These are phyloP conservation scores for Hortiboletus campestris DNA, from an alignment of 768 basidiomycete species.

Conservation along the genomic window DNA sequence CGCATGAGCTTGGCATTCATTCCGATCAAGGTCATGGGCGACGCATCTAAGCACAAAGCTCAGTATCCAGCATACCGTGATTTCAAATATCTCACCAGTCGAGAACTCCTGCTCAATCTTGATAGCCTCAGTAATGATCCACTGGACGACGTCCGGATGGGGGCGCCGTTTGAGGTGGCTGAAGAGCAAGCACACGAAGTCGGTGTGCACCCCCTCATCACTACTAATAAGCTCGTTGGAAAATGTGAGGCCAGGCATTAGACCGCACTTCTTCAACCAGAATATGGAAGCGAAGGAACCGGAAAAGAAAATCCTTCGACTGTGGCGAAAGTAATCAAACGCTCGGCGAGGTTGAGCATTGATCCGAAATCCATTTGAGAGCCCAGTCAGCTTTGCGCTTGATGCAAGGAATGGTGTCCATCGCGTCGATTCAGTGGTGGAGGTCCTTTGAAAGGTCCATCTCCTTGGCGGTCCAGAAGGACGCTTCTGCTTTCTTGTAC, in stretches of 20 bases:
- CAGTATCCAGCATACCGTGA: background rate
- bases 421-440: conserved; percentile 89
- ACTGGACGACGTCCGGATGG: conserved; percentile 69
- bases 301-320: too few relatives aligned
- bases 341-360: too few relatives aligned
- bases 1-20: conserved; percentile 92
- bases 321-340: conserved; percentile 28
- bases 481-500: conserved; percentile 94
- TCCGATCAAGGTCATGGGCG: conserved; percentile 83
- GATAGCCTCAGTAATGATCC: conserved; percentile 81
- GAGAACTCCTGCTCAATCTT: conserved; percentile 85
- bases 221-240: conserved; percentile 96
- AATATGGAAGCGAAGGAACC: too few relatives aligned
- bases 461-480: conserved; percentile 93
- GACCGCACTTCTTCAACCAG: conserved; percentile 48
- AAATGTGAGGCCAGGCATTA: conserved; percentile 97
- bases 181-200: conserved; percentile 91
- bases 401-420: conserved; percentile 92
- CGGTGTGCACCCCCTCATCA: conserved; percentile 96
- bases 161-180: conserved; percentile 77
- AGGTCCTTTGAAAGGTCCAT: conserved; percentile 86
- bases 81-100: conserved; percentile 47
- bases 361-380: conserved; percentile 84
- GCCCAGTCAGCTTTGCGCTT: conserved; percentile 96
- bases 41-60: conserved; percentile 55